Evolutionary conservation across 768 basidiomycete genomes (phyloP), one percentile per base, ranked within the genome.

Genomic region (Thelephora ganbajun): DNA sequence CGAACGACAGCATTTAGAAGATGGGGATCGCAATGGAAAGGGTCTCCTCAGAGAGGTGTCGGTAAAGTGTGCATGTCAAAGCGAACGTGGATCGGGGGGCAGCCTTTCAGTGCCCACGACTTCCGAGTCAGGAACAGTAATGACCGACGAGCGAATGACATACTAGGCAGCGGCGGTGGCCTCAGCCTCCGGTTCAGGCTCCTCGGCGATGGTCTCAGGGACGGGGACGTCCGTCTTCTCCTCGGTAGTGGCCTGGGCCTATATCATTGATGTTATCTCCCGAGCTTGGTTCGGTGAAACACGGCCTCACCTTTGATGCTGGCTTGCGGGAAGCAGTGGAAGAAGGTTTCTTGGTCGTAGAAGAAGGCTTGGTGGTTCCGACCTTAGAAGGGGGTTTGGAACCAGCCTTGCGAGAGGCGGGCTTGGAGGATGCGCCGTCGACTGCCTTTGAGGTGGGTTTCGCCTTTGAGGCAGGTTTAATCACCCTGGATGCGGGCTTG

Each of bases 241-340:
- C 45, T 67, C 63, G 35, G 63, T 58, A 36, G 61, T 57, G 42
- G 62, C 69, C 30, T 63, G 67, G 55, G 57, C 57, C 64, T 65
- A 45, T 14, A 26, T 18, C 37, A 20, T 33, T 22, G 16, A 22
- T 36, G 33, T 13, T 35, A 42, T 53, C 43, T 52, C 50, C 47
- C 48, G 18, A 22, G 33, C 18, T 35, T 16, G 30, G 49, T 30
- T 39, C 45, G 30, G 6, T 34, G 44, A 48, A 37, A 55, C 43
- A 51, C 12, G 5, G 3, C 11, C 46, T 50, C 56, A 67, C 79
- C 75, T 78, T 80, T 43, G 77, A 79, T n/a, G 63, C 66, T 48
- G 79, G 78, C 61, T 79, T 80, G 69, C 71, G 76, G 12, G 77
- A 79, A 26, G 76, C 77, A 53, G 74, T 65, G 44, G 77, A 79